phyloP scores from a whole-genome alignment of 2,329 filamentous ascomycete species.

The Nothophaeocryptopus gaeumannii region DNA sequence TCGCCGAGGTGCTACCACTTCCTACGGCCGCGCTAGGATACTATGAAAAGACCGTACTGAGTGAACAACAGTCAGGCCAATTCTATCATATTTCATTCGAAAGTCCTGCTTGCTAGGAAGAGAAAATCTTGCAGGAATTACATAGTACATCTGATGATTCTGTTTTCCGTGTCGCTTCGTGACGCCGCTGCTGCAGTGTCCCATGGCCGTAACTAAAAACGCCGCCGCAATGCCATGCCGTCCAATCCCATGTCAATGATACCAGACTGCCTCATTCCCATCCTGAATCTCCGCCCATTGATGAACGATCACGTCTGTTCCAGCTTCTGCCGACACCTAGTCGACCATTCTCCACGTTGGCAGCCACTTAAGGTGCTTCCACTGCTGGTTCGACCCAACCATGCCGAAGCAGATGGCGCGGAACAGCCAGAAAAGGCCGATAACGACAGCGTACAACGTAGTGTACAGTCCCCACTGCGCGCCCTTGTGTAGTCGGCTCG shows the following conservation, averaged over 20 bases:
- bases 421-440: conserved; percentile 85
- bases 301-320: too few relatives aligned
- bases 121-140: conserved; percentile 9
- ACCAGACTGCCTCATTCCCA: too few relatives aligned
- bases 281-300: too few relatives aligned
- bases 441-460: conserved; percentile 67
- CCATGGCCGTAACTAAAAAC: conserved; percentile 1
- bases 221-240: conserved; percentile 12
- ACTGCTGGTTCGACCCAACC: conserved; percentile 78
- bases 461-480: conserved; percentile 69
- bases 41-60: too few relatives aligned
- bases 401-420: conserved; percentile 96
- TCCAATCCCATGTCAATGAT: too few relatives aligned
- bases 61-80: too few relatives aligned
- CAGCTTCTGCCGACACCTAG: not conserved
- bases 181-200: conserved; percentile 2
- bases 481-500: conserved; percentile 62
- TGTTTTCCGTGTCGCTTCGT: conserved; percentile 8
- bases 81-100: too few relatives aligned
- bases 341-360: conserved; percentile 73
- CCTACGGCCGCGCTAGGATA: too few relatives aligned
- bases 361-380: conserved; percentile 92
- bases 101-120: not conserved
- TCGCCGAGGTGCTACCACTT: not conserved
- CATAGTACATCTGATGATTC: conserved; percentile 12